Percentiles rank a stretch among this genome's conserved stretches.
Conservation (phyloP, 1,139 yeast species). For the Taphrina betulina region DNA sequence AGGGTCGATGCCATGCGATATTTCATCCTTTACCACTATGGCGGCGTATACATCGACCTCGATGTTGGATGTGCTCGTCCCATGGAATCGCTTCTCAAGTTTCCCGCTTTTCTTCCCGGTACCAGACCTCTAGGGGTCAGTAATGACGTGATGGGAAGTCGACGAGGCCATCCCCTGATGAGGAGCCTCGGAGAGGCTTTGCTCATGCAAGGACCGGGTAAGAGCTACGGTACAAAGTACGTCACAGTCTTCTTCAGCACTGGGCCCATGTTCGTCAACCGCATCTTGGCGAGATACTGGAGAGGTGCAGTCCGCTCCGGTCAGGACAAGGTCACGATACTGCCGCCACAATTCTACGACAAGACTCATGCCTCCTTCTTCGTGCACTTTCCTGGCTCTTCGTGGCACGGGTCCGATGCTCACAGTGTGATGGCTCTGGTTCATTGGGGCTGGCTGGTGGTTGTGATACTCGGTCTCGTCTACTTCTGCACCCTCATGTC, state of each 20-base stretch:
- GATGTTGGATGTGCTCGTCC: constrained; percentile 30
- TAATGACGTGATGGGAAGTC: constrained; percentile 30
- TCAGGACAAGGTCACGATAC: constrained; percentile 3
- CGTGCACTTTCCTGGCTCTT: constrained; percentile 29
- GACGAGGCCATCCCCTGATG: constrained; percentile 23
- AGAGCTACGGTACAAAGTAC: constrained; percentile 25
- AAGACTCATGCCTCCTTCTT: constrained; percentile 19
- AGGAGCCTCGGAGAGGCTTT: constrained; percentile 2
- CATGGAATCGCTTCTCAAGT: constrained; percentile 20
- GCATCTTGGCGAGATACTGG: constrained; percentile 21
- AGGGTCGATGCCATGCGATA: constrained; percentile 32
- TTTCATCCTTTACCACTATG: constrained; percentile 26
- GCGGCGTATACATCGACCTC: constrained; percentile 31
- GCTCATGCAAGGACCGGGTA: constrained; percentile 2
- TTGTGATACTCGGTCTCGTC: too few species aligned
- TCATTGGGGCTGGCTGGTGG: constrained; percentile 1
- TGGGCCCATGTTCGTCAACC: constrained; percentile 31
- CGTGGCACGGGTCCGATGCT: constrained; percentile 34
- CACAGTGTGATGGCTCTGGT: constrained; percentile 4
- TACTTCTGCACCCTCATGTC: too few species aligned
- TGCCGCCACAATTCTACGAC: constrained; percentile 21
- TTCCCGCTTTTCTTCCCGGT: constrained; percentile 19
- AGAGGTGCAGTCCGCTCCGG: not conserved
- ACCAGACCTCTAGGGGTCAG: constrained; percentile 26
- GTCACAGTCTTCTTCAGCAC: constrained; percentile 30